Base-by-base conservation (phyloP, 1,139 yeast genomes). In the Blastobotrys serpentis region DNA sequence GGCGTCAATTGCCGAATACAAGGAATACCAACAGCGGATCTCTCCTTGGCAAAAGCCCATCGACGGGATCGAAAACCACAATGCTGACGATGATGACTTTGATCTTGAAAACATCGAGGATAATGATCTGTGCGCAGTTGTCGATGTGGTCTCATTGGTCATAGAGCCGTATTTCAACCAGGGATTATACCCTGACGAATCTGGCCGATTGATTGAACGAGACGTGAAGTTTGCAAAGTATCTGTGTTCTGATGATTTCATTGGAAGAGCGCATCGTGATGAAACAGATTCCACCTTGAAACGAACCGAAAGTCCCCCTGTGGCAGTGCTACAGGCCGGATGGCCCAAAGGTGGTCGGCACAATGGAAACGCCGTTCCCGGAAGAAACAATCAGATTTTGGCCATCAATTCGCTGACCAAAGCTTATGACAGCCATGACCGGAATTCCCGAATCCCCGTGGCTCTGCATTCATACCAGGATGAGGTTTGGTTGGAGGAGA, bases 241-340 rank as follows among this genome's bases (percentile, higher is more conserved):
- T 42, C 51, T 62, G n/a, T 62, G 66, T 52, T 58, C 64, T 1
- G 60, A 60, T 37, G 48, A 50, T 8, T 62, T 62, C 40, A 54
- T 60, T 18, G 61, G 61, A 23, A 48, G 55, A 2, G 59, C 59
- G 1, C 61, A 58, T 40, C 41, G 47, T 7, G 36, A 22, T 4
- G 30, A 17, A 13, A 33, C 43, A 3, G 52, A 49, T 16, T 46
- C 40, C n/a, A 30, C 16, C n/a, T 16, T 22, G 6, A 16, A 34
- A 10, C 17, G 33, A 16, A 19, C 19, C 13, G 19, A 41, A 16
- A 25, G 36, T 10, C 53, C 53, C 18, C 57, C 56, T 4, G 72
- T 79, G 26, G 68, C 78, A 52, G 77, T 82, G 58, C 76, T 82
- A 32, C 87, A 82, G 65, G 76, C 85, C 26, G 88, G 88, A 38